A percentile compares a stretch with the other conserved stretches of the same genome.
Evolutionary conservation across 1,139 yeast species (phyloP).

Genomic region (Suhomyces wounanorum): DNA sequence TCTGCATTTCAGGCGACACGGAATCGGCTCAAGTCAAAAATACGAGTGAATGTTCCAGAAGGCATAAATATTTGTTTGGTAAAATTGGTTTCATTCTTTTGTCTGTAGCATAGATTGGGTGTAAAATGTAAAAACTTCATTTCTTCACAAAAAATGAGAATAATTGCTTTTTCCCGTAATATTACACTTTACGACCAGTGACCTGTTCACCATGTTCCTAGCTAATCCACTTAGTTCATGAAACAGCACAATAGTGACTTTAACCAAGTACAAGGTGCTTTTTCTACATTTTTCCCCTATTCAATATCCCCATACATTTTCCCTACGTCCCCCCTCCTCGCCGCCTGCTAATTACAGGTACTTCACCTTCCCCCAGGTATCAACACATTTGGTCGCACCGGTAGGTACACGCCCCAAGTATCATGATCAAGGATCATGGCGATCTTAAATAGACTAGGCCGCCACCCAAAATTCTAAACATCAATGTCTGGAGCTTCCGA

Average conservation of each 20-base stretch:
- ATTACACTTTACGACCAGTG: not conserved
- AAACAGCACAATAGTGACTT: not conserved
- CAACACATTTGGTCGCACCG: slow-evolving; percentile 1
- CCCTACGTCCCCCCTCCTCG: not conserved
- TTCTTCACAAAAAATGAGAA: not conserved
- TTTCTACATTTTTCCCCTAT: no score
- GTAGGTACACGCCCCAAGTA: not conserved
- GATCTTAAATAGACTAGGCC: not conserved
- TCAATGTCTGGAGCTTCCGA: slow-evolving; percentile 61
- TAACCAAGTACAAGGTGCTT: no score
- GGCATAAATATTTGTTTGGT: no score
- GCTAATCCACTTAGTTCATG: not conserved
- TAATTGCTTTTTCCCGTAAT: not conserved
- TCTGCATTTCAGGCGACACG: no score
- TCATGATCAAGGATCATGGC: not conserved
- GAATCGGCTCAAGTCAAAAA: no score
- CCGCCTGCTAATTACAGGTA: not conserved
- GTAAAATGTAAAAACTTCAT: no score
- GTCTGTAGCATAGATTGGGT: no score
- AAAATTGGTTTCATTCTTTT: no score
- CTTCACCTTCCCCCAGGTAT: not conserved
- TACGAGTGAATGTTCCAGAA: no score
- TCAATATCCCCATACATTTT: not conserved
- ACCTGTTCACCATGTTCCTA: not conserved
- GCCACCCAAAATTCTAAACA: not conserved